Percentiles rank a stretch among this genome's conserved stretches.
phyloP scores from a whole-genome alignment of 352 stramenopile species.

The Aphanomyces cochlioides region DNA sequence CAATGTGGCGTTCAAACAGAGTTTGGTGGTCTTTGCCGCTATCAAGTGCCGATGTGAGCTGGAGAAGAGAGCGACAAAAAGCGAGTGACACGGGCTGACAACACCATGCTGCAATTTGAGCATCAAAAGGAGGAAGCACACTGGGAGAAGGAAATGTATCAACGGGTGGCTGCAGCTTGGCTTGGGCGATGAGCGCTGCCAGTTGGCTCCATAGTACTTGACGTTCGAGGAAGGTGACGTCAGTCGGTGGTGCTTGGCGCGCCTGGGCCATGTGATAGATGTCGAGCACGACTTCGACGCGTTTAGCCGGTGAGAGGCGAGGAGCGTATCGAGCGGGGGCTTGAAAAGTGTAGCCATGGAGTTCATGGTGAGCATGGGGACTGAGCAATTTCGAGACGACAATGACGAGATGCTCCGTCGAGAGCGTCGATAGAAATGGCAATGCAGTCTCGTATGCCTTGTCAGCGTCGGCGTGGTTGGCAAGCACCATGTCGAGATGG shows the following conservation, averaged over 20 bases:
- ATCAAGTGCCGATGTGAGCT: neutral
- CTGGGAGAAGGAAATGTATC: neutral
- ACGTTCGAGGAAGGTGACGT: neutral
- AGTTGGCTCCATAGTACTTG: constrained; percentile 6
- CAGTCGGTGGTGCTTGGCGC: neutral
- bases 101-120: neutral
- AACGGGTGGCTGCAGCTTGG: neutral
- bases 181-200: neutral
- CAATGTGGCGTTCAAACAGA: neutral
- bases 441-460: constrained; percentile 11
- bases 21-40: neutral
- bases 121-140: neutral
- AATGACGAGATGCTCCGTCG: constrained; percentile 13
- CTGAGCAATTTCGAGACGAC: neutral
- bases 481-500: constrained; percentile 21
- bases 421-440: constrained; percentile 12
- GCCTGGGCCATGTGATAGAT: neutral
- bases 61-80: neutral
- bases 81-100: neutral
- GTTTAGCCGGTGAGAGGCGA: neutral
- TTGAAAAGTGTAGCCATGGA: constrained; percentile 16
- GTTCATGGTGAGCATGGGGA: neutral
- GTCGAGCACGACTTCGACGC: constrained; percentile 19
- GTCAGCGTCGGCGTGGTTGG: neutral
- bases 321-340: neutral